phyloP scores from a whole-genome alignment of 768 basidiomycete genomes.

The Lenzites betulinus region DNA sequence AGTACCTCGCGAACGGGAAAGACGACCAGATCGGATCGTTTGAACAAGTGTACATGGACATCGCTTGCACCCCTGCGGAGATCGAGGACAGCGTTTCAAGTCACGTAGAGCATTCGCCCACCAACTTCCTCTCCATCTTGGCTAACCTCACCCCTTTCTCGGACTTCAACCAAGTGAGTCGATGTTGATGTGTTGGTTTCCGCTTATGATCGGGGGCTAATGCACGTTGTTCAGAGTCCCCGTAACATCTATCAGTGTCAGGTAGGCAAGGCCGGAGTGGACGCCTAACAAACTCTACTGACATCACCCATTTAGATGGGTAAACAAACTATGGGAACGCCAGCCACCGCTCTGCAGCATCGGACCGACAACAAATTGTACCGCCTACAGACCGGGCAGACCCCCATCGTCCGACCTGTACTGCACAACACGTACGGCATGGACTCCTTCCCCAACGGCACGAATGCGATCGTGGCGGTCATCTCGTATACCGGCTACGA shows the following conservation, averaged over 20 bases:
- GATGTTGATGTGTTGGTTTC: not conserved
- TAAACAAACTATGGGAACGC: conserved; percentile 99
- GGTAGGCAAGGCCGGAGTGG: conserved; percentile 42
- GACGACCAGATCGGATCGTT: conserved; percentile 94
- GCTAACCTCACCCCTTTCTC: conserved; percentile 99
- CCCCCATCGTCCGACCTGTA: conserved; percentile 88
- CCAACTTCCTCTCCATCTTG: conserved; percentile 93
- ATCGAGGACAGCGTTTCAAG: conserved; percentile 72
- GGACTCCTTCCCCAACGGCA: conserved; percentile 98
- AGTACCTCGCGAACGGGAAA: conserved; percentile 81
- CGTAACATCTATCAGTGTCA: conserved; percentile 95
- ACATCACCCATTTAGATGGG: conserved; percentile 71
- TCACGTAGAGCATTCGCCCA: conserved; percentile 93
- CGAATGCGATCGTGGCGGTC: conserved; percentile 98
- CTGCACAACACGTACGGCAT: conserved; percentile 95
- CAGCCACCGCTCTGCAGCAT: conserved; percentile 86
- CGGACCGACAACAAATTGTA: conserved; percentile 99
- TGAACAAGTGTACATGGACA: conserved; percentile 99
- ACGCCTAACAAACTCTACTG: not conserved
- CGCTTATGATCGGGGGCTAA: not conserved
- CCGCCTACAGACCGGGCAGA: conserved; percentile 92
- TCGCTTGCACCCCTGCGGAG: conserved; percentile 88
- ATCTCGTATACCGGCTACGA: conserved; percentile 99
- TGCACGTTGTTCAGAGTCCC: conserved; percentile 56
- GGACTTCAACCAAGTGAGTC: conserved; percentile 92